A percentile compares a stretch with the other conserved stretches of the same genome.
These are phyloP conservation scores for Citrus glauca DNA, from an alignment of 345 rosid genomes.

Conservation along the genomic window DNA sequence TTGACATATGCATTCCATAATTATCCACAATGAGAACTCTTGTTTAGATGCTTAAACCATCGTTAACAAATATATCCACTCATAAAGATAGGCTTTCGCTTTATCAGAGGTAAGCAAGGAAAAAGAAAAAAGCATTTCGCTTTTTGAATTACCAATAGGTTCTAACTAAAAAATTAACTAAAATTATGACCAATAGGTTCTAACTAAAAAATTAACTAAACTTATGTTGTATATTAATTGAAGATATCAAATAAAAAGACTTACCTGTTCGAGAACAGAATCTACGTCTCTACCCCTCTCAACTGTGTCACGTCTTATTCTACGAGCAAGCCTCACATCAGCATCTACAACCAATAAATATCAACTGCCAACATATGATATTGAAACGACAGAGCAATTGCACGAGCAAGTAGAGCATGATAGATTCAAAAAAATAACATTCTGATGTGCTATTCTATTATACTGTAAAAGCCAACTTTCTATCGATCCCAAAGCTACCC, in stretches of 20 bases:
- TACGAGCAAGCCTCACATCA: conserved; percentile 99
- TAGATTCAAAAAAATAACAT: neutral
- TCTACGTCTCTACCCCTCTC: conserved; percentile 92
- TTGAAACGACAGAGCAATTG: conserved; percentile 2
- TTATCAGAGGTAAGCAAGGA: neutral
- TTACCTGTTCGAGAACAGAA: conserved; percentile 98
- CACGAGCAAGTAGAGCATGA: neutral
- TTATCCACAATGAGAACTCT: neutral
- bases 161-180: neutral
- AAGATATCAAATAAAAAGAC: conserved; percentile 10
- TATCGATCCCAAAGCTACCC: neutral
- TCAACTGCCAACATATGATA: conserved; percentile 22
- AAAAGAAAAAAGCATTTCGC: neutral
- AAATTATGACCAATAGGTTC: neutral
- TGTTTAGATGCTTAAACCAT: neutral
- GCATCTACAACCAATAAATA: conserved; percentile 63
- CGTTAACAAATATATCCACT: neutral
- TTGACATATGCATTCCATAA: neutral
- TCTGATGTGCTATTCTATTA: neutral
- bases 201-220: neutral
- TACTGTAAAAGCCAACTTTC: neutral
- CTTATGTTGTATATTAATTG: neutral
- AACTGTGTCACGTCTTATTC: conserved; percentile 95
- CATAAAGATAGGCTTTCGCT: neutral
- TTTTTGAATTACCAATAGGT: neutral